Percentiles rank a stretch among this genome's conserved stretches.
Evolutionary conservation across 108 stramenopile species (phyloP).

Genomic region (Bacterosira constricta): DNA sequence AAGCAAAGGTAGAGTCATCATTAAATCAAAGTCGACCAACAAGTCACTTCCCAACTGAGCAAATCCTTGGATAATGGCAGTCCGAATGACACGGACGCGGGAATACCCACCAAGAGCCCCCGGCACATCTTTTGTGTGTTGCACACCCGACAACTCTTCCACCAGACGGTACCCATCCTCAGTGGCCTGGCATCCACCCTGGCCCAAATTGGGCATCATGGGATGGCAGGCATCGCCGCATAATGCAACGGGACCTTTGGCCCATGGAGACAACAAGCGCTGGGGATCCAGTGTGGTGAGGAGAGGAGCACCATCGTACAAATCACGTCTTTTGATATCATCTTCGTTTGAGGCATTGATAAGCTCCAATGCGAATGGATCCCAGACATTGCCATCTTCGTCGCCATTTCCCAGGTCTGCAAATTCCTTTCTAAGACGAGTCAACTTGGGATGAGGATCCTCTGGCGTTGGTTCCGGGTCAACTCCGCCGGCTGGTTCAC

Average conservation of each 20-base stretch:
- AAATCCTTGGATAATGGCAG: slow-evolving; percentile 85
- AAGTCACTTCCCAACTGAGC: slow-evolving; percentile 91
- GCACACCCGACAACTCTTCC: slow-evolving; percentile 85
- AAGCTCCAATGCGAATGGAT: slow-evolving; percentile 88
- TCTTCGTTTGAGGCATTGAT: slow-evolving; percentile 91
- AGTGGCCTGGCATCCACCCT: slow-evolving; percentile 96
- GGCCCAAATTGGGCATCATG: slow-evolving; percentile 93
- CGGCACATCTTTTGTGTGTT: slow-evolving; percentile 73
- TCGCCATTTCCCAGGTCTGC: slow-evolving; percentile 68
- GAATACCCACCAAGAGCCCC: slow-evolving; percentile 73
- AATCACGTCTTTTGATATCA: slow-evolving; percentile 94
- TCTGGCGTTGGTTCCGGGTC: slow-evolving; percentile 85
- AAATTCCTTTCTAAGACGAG: slow-evolving; percentile 86
- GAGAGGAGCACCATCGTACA: slow-evolving; percentile 95
- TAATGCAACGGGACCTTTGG: slow-evolving; percentile 87
- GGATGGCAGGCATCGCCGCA: slow-evolving; percentile 98
- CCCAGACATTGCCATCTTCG: slow-evolving; percentile 89
- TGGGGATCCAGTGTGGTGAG: slow-evolving; percentile 67
- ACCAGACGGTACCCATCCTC: slow-evolving; percentile 95
- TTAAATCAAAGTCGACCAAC: slow-evolving; percentile 91
- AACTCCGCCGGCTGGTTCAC: slow-evolving; percentile 88
- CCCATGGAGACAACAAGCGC: slow-evolving; percentile 78
- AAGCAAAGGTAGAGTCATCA: slow-evolving; percentile 92
- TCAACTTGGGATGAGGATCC: slow-evolving; percentile 86
- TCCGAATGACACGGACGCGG: slow-evolving; percentile 72